Evolutionary conservation across 495 filamentous ascomycete genomes (phyloP), one percentile per base, ranked within the genome.

Genomic region (Podospora conica): DNA sequence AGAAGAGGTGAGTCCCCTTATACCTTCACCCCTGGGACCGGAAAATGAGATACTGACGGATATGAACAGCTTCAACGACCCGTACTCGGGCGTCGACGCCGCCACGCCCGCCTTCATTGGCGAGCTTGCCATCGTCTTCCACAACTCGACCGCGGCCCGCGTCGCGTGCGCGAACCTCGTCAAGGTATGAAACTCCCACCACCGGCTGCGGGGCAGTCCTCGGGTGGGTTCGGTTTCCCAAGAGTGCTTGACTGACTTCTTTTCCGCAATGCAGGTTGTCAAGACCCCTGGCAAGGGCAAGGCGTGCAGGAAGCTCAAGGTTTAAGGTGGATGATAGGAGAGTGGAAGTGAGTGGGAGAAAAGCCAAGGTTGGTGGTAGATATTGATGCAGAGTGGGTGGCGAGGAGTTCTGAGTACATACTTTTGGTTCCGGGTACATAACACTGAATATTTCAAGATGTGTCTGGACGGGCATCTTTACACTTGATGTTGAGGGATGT

Each of bases 81-180:
- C 78, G 28, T 96, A 87, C 77, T 74, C 87, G 24, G 88, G 89
- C 2, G 83, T 87, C 53, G 72, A 79, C 58, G 68, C 73, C n/a
- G 85, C 83, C 22, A 77, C 78, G 21, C 80, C 79, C 27, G 81
- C 88, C 18, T 96, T 88, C 76, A 83, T 96, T 69, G 91, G 90
- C 40, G 88, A 92, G 75, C 83, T 87, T 28, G 89, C 87, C 22
- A 72, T 96, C 61, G 90, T 92, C 59, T 79, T 96, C 59, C 91
- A 96, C 76, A 81, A 80, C 64, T 77, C 74, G 48, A 89, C 86
- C 73, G 84, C 79, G 71, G 89, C 84, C 0, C 83, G 88, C 40
- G 82, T 91, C 65, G 79, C 86, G 0, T 92, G 90, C 74, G 88
- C 87, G 62, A 90, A 88, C 76, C 85, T 92, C 71, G 69, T 24